Percentiles rank a stretch among this genome's conserved stretches.
Evolutionary conservation across 306 rosid genomes (phyloP).

Genomic region (Vigna mungo): DNA sequence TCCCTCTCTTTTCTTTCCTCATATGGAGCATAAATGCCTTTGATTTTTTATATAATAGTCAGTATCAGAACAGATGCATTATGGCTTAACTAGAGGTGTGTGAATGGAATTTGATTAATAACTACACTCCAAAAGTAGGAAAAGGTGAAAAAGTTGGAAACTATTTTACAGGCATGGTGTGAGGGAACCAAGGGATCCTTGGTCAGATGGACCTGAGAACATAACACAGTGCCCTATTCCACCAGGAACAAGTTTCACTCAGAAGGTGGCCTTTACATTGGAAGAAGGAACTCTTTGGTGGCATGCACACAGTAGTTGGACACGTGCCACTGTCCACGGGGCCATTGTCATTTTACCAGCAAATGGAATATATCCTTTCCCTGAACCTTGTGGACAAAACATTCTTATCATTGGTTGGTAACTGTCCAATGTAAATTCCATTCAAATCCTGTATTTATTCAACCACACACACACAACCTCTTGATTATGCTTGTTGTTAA

Average conservation of each 20-base stretch:
- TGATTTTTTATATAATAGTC: too few relatives aligned
- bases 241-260: conserved; percentile 16
- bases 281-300: conserved; percentile 27
- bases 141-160: not conserved
- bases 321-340: conserved; percentile 22
- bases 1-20: not conserved
- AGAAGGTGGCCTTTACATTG: not conserved
- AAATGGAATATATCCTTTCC: conserved; percentile 10
- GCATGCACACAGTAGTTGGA: conserved; percentile 10
- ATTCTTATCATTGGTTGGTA: conserved; percentile 1
- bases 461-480: not conserved
- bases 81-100: not conserved
- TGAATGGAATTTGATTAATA: not conserved
- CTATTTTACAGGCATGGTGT: conserved; percentile 8
- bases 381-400: not conserved
- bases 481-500: not conserved
- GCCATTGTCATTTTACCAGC: conserved; percentile 16
- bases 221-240: conserved; percentile 3
- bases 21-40: not conserved
- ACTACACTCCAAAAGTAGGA: not conserved
- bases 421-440: not conserved
- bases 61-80: not conserved
- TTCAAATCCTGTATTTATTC: not conserved
- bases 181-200: conserved; percentile 7
- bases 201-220: conserved; percentile 30